Base-by-base conservation (phyloP, 805 yeast genomes). In the Blastobotrys muscicola region DNA sequence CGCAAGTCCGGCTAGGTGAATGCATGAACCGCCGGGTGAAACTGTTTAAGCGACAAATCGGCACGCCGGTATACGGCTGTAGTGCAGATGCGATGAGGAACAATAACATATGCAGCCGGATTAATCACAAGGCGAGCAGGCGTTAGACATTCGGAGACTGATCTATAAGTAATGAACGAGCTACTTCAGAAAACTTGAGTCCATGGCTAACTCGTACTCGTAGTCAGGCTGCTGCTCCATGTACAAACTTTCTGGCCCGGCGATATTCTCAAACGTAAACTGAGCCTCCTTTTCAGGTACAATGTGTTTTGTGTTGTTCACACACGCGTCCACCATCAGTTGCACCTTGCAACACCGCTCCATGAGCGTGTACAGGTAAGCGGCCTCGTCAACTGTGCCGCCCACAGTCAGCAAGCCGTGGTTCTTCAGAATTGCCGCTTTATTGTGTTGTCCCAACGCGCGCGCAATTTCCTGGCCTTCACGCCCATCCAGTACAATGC, bases 401-500 rank as follows among this genome's bases (percentile, higher is more conserved):
- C 89, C 90, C 4, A 76, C 81, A 1, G 87, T 81, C 52, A 82
- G 59, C 30, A 81, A 68, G 26, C 90, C 89, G 58, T 82, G 90
- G 66, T 82, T 82, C 58, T 75, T 82, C 50, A 82, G 64, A 50
- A 82, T 78, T 38, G 76, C 70, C 13, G 71, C 76, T 50, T 73
- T 72, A 33, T 75, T 76, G 45, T 71, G 64, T 30, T 64, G 52
- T 6, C 85, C 85, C 29, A 79, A 60, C 1, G 84, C 78, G 29
- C 62, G 59, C 4, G 87, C 86, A 44, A 82, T 71, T 37, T 69
- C 71, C 37, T 59, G 54, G 26, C 87, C 87, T 58, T 82, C 89
- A 41, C 71, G 75, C 15, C 63, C 67, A 51, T 79, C 83, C 23
- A 82, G 52, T 0, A 86, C 94, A 44, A 84, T 84, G 33, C 94